phyloP scores from a whole-genome alignment of 768 basidiomycete genomes.

The Phallus indusiatus region DNA sequence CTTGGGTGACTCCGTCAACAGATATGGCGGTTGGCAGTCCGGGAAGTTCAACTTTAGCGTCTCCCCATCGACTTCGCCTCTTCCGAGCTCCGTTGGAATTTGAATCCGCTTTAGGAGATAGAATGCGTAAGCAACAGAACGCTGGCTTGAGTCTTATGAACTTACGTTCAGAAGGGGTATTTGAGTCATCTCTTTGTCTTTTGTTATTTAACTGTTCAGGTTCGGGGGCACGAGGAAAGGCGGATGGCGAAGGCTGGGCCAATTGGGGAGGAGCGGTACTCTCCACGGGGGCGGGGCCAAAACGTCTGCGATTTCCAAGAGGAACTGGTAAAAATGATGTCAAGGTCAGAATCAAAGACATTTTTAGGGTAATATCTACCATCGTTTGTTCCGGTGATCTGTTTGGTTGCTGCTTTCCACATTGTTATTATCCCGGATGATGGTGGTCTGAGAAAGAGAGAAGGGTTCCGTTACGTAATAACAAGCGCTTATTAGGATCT shows the following conservation, averaged over 20 bases:
- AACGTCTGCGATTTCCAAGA: conserved; percentile 80
- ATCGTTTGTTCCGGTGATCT: conserved; percentile 90
- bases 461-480: not conserved
- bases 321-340: conserved; percentile 43
- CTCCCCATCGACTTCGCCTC: conserved; percentile 96
- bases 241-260: conserved; percentile 79
- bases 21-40: conserved; percentile 92
- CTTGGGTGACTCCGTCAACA: conserved; percentile 87
- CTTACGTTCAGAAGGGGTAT: conserved; percentile 66
- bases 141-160: conserved; percentile 12
- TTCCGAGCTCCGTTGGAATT: conserved; percentile 85
- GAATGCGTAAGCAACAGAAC: not conserved
- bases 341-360: conserved; percentile 4
- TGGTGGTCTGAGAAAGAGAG: conserved; percentile 2
- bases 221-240: conserved; percentile 60
- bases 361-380: conserved; percentile 36
- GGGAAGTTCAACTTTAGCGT: conserved; percentile 82
- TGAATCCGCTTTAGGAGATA: not conserved
- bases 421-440: conserved; percentile 28
- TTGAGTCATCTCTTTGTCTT: conserved; percentile 61
- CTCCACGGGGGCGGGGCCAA: conserved; percentile 80
- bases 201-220: conserved; percentile 48
- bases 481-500: not conserved
- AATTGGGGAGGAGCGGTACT: conserved; percentile 76
- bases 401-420: conserved; percentile 85